A percentile compares a stretch with the other conserved stretches of the same genome.
Conservation (phyloP, 345 rosid species). For the Salix suchowensis region DNA sequence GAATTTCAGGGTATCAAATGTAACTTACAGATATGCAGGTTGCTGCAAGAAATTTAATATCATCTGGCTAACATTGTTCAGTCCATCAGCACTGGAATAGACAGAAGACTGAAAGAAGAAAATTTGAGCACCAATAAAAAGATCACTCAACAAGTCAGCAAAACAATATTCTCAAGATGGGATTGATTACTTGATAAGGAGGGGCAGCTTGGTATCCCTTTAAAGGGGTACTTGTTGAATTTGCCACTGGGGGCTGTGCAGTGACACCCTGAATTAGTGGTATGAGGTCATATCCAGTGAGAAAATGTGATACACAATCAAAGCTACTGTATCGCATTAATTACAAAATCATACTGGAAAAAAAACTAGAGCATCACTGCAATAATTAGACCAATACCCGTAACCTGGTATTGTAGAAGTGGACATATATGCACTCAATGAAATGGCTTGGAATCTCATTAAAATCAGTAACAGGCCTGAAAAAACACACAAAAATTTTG, state of each 20-base stretch:
- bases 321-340: not conserved
- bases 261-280: constrained; percentile 37
- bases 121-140: constrained; percentile 1
- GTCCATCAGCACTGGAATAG: constrained; percentile 38
- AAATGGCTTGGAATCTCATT: constrained; percentile 83
- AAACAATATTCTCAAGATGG: not conserved
- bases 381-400: constrained; percentile 48
- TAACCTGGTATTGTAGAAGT: constrained; percentile 61
- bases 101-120: constrained; percentile 34
- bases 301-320: not conserved
- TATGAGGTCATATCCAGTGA: constrained; percentile 4
- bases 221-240: constrained; percentile 39
- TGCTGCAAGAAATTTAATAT: constrained; percentile 54
- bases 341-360: not conserved
- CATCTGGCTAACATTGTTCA: constrained; percentile 35
- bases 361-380: constrained; percentile 9
- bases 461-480: constrained; percentile 83
- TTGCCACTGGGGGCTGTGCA: constrained; percentile 53
- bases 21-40: constrained; percentile 64
- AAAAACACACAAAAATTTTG: constrained; percentile 13
- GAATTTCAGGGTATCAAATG: constrained; percentile 9
- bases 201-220: constrained; percentile 45
- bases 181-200: constrained; percentile 51
- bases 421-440: constrained; percentile 84
- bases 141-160: not conserved